Percentiles rank a stretch among this genome's conserved stretches.
Evolutionary conservation across 768 basidiomycete genomes (phyloP).

Genomic region (Podaxis sp.): DNA sequence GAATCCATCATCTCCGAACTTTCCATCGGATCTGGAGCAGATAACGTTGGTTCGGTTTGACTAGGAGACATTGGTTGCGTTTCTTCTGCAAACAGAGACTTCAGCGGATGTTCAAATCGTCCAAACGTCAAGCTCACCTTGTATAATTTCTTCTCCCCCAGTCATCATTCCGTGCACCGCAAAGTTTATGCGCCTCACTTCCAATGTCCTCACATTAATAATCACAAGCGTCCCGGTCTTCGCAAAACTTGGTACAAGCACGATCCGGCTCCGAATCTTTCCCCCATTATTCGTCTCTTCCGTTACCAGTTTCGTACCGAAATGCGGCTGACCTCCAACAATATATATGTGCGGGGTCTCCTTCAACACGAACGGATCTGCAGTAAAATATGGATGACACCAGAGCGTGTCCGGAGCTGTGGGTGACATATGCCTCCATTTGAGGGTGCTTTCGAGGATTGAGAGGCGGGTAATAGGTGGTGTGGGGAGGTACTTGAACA

Average conservation of each 20-base stretch:
- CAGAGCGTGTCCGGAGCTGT: constrained; percentile 98
- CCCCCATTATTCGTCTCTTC: constrained; percentile 30
- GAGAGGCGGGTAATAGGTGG: constrained; percentile 71
- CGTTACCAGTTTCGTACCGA: constrained; percentile 69
- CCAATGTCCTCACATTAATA: constrained; percentile 76
- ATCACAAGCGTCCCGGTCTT: constrained; percentile 78
- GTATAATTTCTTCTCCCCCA: constrained; percentile 21
- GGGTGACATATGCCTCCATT: constrained; percentile 97
- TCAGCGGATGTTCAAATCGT: background rate
- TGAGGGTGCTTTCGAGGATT: constrained; percentile 76
- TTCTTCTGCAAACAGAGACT: constrained; percentile 16
- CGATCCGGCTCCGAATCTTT: constrained; percentile 58
- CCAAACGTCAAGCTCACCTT: constrained; percentile 19
- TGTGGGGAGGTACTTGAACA: constrained; percentile 87
- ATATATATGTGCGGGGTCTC: constrained; percentile 89
- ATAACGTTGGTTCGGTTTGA: constrained; percentile 26
- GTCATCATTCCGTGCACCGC: constrained; percentile 47
- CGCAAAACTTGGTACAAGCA: constrained; percentile 81
- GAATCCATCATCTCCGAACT: constrained; percentile 18
- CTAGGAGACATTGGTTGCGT: constrained; percentile 19
- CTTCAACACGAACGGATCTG: constrained; percentile 88
- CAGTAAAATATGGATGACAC: constrained; percentile 91
- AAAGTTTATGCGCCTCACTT: constrained; percentile 63
- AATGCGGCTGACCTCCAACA: constrained; percentile 87
- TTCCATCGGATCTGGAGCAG: constrained; percentile 22